Evolutionary conservation across 2,329 filamentous ascomycete species (phyloP).

Genomic region (Triangularia verruculosa): DNA sequence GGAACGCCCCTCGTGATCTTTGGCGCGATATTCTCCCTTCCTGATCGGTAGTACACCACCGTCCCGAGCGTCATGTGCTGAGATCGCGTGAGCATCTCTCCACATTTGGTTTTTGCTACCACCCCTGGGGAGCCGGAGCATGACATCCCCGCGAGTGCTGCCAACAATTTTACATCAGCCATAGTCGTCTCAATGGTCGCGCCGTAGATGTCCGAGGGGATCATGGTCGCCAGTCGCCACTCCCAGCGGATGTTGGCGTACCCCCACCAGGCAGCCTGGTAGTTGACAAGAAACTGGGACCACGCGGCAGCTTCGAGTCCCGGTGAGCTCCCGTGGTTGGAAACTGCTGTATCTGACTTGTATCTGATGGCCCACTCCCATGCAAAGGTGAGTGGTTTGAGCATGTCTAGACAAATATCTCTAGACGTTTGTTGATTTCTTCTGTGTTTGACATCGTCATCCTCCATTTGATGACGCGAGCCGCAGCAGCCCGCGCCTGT

Average conservation of each 20-base stretch:
- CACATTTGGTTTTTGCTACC: background rate
- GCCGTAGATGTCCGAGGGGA: conserved; percentile 7
- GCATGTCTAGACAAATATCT: background rate
- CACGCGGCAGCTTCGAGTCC: conserved; percentile 2
- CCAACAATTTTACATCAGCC: conserved; percentile 1
- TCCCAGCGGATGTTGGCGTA: conserved; percentile 4
- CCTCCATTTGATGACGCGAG: background rate
- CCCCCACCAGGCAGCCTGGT: conserved; percentile 3
- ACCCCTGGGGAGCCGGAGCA: background rate
- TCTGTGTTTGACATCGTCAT: too few relatives aligned
- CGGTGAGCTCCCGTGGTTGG: background rate
- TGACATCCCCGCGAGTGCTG: conserved; percentile 1
- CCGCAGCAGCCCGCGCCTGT: background rate
- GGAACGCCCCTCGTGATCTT: background rate
- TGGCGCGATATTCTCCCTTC: background rate
- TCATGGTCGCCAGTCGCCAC: conserved; percentile 7
- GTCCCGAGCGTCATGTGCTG: background rate
- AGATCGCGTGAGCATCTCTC: conserved; percentile 8
- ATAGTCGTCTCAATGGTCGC: conserved; percentile 7
- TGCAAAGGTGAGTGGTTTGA: conserved; percentile 1
- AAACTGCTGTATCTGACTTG: background rate
- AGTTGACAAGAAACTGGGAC: conserved; percentile 6
- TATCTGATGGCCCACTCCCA: conserved; percentile 1
- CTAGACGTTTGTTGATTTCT: too few relatives aligned
- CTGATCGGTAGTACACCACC: conserved; percentile 1